These are phyloP conservation scores for Epichloe gansuensis DNA, from an alignment of 2,329 filamentous ascomycete species.

Conservation along the genomic window DNA sequence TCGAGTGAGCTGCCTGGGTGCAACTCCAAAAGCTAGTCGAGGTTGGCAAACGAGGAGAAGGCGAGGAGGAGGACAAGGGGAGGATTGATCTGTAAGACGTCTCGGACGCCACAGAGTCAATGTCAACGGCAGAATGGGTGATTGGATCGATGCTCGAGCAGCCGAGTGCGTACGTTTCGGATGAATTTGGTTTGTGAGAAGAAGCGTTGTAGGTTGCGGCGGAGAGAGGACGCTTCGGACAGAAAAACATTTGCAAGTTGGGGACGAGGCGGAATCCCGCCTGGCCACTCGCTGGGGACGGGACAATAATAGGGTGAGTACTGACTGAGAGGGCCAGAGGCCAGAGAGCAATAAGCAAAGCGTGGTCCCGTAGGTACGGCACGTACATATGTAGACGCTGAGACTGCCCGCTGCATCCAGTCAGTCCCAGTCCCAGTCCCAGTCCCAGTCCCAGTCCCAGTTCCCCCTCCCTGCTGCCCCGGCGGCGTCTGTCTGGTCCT, in stretches of 20 bases:
- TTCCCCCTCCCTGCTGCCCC: too few species aligned
- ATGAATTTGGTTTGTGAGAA: not conserved
- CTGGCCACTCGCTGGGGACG: too few species aligned
- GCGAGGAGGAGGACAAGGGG: not conserved
- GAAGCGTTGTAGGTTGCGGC: constrained; percentile 1
- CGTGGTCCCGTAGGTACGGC: too few species aligned
- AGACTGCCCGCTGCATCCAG: too few species aligned
- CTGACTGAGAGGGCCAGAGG: not conserved
- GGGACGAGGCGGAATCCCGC: not conserved
- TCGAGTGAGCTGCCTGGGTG: not conserved
- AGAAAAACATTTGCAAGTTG: not conserved
- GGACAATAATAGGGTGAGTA: not conserved
- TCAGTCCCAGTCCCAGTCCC: too few species aligned
- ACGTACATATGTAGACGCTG: too few species aligned
- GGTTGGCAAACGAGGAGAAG: not conserved
- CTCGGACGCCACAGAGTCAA: not conserved
- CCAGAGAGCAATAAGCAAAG: too few species aligned
- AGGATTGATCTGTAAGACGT: not conserved
- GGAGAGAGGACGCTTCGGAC: not conserved
- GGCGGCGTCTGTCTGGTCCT: too few species aligned
- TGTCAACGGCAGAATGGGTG: not conserved
- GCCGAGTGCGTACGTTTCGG: not conserved
- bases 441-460: too few species aligned
- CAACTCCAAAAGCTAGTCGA: not conserved
- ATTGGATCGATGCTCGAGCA: not conserved